Evolutionary conservation across 805 yeast genomes (phyloP), one percentile per base, ranked within the genome.

Genomic region (Candida sanyiensis): DNA sequence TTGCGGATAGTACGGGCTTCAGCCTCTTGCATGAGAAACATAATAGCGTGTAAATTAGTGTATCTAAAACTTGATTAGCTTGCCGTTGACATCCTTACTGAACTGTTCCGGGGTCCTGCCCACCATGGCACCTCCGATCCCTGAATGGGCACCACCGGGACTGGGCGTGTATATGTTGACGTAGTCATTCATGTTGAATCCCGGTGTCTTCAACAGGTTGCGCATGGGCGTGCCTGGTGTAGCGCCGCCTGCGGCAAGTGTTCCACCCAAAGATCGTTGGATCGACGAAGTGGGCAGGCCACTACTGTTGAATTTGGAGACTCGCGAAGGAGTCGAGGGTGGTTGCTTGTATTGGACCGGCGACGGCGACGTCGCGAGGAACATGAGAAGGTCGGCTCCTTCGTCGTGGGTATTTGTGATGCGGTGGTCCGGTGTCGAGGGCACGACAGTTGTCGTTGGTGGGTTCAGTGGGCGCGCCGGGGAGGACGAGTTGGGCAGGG

Each of bases 381-480:
- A 86, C 75, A 86, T 73, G 45, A 86, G 69, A 44, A 86, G 62
- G 56, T 82, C 90, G 1, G 94, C 95, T 11, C 94, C 95, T 59
- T 83, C 93, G 35, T 66, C 69, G 17, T 51, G 46, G 2, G 44
- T 39, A 12, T 35, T 41, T 22, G 24, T 31, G 24, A 21, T 31
- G n/a, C 39, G 43, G 9, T 46, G 42, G 21, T 54, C 54, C 11
- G 59, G 59, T 1, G 57, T 55, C 2, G 58, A 49, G 3, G 45
- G 37, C 8, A 31, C 9, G 20, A 35, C 31, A 11, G 39, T 36
- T 19, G 35, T 44, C 31, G 47, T 38, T 6, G 47, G 28, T 29
- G 6, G 39, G 32, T 22, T 25, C 37, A 21, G 20, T 11, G 31
- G 30, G 10, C 21, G 35, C 4, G 30, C 37, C n/a, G 43, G 52